Evolutionary conservation across 495 filamentous ascomycete species (phyloP).

Genomic region (Podospora sp.): DNA sequence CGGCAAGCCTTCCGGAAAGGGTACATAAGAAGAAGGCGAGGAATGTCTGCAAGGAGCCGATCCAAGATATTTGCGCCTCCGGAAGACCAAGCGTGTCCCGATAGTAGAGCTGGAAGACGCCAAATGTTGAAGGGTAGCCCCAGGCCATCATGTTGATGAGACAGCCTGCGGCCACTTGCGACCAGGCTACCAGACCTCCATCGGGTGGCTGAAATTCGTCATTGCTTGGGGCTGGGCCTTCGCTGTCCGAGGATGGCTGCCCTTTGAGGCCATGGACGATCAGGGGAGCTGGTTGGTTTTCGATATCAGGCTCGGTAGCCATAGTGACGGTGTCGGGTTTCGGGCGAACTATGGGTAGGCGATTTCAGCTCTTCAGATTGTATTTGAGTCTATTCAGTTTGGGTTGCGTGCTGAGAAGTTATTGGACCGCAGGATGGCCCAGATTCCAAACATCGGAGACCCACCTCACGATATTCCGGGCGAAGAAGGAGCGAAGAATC

Average conservation of each 20-base stretch:
- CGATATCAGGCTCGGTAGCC: slow-evolving; percentile 14
- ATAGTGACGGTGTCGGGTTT: neutral
- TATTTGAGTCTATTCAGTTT: neutral
- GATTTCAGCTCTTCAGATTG: neutral
- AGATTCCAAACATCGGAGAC: neutral
- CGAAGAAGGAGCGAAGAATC: neutral
- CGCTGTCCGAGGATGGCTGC: neutral
- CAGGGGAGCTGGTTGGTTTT: slow-evolving; percentile 5
- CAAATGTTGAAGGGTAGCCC: slow-evolving; percentile 48
- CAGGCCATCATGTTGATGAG: slow-evolving; percentile 47
- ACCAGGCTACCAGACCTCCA: slow-evolving; percentile 46
- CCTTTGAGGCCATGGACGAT: neutral
- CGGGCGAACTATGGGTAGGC: neutral
- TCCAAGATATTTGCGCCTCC: slow-evolving; percentile 48
- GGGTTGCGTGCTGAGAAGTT: neutral
- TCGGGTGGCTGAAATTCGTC: slow-evolving; percentile 40
- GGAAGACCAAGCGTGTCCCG: slow-evolving; percentile 45
- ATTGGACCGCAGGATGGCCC: neutral
- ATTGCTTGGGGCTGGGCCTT: slow-evolving; percentile 1
- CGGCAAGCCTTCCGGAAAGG: slow-evolving; percentile 44
- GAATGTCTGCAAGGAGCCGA: slow-evolving; percentile 50
- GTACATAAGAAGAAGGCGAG: slow-evolving; percentile 44
- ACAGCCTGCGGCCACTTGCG: slow-evolving; percentile 43
- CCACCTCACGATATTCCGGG: neutral
- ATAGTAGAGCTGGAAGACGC: slow-evolving; percentile 53